Percentiles rank a stretch among this genome's conserved stretches.
Conservation (phyloP, 179 eudicot genomes). For the Dionaea muscipula region DNA sequence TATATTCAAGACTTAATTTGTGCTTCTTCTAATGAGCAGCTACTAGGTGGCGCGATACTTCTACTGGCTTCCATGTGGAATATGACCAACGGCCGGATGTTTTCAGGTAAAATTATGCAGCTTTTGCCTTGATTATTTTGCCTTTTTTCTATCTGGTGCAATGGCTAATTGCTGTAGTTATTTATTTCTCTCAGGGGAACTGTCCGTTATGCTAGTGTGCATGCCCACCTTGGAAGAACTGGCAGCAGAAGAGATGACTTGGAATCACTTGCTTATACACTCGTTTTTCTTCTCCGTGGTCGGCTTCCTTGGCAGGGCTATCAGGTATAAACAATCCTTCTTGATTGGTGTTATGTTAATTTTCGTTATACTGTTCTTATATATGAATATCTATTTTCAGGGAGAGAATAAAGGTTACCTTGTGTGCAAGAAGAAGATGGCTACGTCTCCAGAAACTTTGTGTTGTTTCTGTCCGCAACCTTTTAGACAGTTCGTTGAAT, state of each 20-base stretch:
- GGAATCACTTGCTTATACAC: slow-evolving; percentile 95
- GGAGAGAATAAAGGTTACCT: slow-evolving; percentile 92
- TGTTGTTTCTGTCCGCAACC: slow-evolving; percentile 83
- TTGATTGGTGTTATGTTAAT: neutral
- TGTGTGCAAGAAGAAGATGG: slow-evolving; percentile 94
- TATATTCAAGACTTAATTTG: neutral
- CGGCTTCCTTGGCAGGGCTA: slow-evolving; percentile 96
- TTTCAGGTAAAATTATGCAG: slow-evolving; percentile 40
- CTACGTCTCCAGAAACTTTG: slow-evolving; percentile 77
- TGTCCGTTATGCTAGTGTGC: slow-evolving; percentile 89
- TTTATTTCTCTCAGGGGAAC: slow-evolving; percentile 51
- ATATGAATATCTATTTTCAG: slow-evolving; percentile 21
- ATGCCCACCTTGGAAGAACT: slow-evolving; percentile 93
- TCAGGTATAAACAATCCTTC: slow-evolving; percentile 35
- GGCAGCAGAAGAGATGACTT: slow-evolving; percentile 92
- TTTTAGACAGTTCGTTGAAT: slow-evolving; percentile 65
- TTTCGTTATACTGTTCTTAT: slow-evolving; percentile 5
- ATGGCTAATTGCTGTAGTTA: neutral
- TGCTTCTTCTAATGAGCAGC: slow-evolving; percentile 29
- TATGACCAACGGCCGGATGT: slow-evolving; percentile 94
- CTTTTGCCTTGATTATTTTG: neutral
- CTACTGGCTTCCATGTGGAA: slow-evolving; percentile 67
- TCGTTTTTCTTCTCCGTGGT: slow-evolving; percentile 83
- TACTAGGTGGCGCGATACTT: slow-evolving; percentile 56
- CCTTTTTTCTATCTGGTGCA: neutral